phyloP scores from a whole-genome alignment of 192 early-diverging fungal species.

The Coemansia sp. region DNA sequence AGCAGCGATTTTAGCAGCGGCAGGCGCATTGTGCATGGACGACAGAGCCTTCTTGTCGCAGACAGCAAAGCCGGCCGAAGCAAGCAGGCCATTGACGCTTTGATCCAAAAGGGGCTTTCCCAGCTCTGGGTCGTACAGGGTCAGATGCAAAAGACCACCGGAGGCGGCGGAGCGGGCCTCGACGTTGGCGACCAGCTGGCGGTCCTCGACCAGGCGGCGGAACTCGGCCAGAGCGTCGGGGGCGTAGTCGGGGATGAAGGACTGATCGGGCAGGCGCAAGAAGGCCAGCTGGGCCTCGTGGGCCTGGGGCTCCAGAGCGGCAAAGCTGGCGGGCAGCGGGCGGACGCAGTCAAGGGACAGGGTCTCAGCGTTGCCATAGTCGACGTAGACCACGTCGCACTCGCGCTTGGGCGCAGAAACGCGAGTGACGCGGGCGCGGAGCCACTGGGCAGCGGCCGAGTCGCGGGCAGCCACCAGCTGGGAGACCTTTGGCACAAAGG shows the following conservation, averaged over 20 bases:
- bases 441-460: slow-evolving; percentile 84
- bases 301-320: slow-evolving; percentile 65
- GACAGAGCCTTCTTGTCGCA: slow-evolving; percentile 37
- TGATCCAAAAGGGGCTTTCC: slow-evolving; percentile 58
- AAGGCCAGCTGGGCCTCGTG: slow-evolving; percentile 83
- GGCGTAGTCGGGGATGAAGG: slow-evolving; percentile 69
- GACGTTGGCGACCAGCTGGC: slow-evolving; percentile 68
- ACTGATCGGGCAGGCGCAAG: slow-evolving; percentile 55
- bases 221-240: slow-evolving; percentile 68
- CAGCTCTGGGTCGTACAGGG: slow-evolving; percentile 60
- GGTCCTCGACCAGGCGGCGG: slow-evolving; percentile 59
- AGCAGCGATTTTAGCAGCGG: slow-evolving; percentile 28
- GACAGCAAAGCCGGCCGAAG: slow-evolving; percentile 59
- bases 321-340: slow-evolving; percentile 71
- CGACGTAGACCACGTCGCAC: slow-evolving; percentile 79
- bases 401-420: slow-evolving; percentile 53
- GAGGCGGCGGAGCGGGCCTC: slow-evolving; percentile 57
- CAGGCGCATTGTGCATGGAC: slow-evolving; percentile 24
- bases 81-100: slow-evolving; percentile 66
- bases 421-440: slow-evolving; percentile 77
- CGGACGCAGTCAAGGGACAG: slow-evolving; percentile 67
- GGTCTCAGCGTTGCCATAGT: slow-evolving; percentile 92
- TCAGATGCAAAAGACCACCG: slow-evolving; percentile 53
- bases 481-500: slow-evolving; percentile 60
- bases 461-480: slow-evolving; percentile 81